Percentiles rank a stretch among this genome's conserved stretches.
Conservation (phyloP, 2,329 filamentous ascomycete species). For the Hysterium pulicare region DNA sequence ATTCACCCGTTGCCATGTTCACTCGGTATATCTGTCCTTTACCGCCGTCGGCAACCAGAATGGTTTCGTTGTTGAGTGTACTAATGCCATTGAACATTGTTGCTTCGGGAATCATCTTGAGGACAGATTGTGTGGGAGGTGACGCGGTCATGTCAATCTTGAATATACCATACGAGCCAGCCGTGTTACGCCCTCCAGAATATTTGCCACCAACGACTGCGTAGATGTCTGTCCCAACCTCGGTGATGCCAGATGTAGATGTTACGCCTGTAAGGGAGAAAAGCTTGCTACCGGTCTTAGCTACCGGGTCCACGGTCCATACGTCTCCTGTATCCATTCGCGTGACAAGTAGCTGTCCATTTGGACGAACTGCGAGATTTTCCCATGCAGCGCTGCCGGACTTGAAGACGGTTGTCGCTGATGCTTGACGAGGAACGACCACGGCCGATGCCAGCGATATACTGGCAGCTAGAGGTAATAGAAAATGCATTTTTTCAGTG, state of each 20-base stretch:
- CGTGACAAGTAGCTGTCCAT: background rate
- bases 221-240: background rate
- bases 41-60: background rate
- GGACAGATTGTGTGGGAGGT: background rate
- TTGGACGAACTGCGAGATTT: background rate
- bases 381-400: background rate
- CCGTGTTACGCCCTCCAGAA: background rate
- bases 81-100: background rate
- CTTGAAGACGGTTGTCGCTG: background rate
- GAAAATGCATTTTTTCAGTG: too few relatives aligned
- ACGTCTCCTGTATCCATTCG: background rate
- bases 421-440: background rate
- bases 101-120: background rate
- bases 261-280: background rate
- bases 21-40: background rate
- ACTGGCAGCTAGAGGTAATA: too few relatives aligned
- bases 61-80: background rate
- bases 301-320: background rate
- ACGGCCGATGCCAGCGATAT: background rate
- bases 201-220: background rate
- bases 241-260: background rate
- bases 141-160: background rate
- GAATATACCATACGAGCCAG: background rate
- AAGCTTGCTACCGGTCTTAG: background rate
- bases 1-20: background rate